Evolutionary conservation across 2,329 filamentous ascomycete species (phyloP), one percentile per base, ranked within the genome.

Genomic region (Basipetospora chlamydospora): DNA sequence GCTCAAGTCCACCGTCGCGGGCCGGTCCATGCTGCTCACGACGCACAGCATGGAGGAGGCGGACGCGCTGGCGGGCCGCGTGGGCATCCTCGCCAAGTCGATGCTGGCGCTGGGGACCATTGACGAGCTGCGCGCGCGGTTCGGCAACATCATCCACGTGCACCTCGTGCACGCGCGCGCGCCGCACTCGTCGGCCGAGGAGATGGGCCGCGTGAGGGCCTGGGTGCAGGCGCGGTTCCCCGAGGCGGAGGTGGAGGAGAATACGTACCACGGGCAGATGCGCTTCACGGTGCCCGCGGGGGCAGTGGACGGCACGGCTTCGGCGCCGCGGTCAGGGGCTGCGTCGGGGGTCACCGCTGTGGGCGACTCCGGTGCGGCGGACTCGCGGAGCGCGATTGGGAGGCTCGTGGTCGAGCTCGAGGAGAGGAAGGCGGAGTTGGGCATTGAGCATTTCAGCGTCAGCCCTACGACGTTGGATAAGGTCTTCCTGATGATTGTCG

Each of bases 21-120:
- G 85, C 0, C 72, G 87, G n/a, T 82, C 79, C 0, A 73, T 95
- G 12, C 65, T 96, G 2, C 68, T 96, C 13, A 95, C 88, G 0
- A 95, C 88, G 0, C 88, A 96, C 55, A 83, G 75, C 33, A 94
- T 95, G 86, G 87, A 95, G 54, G 88, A 95, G 58, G 88, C 87
- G 1, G 85, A 93, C 49, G 86, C 86, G 1, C 66, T 96, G 3
- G 87, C 87, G 0, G 76, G 75, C 21, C 70, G 85, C 2, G 85
- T 81, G 0, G 88, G 85, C 10, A 94, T 96, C 45, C 75, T 96
- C 58, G 83, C 86, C 7, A 71, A 73, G 46, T 70, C 77, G 22
- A 92, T 95, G 85, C 66, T 95, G 16, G 87, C 86, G 0, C 65
- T 90, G 7, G 87, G 87, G 4, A 80, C 77, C 0, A 78, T 77